Evolutionary conservation across 257 asterid genomes (phyloP).

Genomic region (Solanum boliviense): DNA sequence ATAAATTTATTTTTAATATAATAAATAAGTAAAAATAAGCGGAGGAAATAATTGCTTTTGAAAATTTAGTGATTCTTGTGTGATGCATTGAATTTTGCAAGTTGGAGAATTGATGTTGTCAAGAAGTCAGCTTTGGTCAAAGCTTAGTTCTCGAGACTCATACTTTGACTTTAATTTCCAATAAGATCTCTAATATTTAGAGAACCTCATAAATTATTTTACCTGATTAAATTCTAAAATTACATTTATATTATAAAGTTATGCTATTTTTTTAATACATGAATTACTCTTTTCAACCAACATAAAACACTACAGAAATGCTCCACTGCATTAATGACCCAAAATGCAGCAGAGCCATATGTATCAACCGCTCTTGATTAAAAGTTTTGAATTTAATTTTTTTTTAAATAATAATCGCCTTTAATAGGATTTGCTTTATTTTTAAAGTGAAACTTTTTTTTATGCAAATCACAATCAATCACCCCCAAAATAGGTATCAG

Average conservation of each 20-base stretch:
- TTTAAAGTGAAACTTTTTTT: not conserved
- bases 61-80: not conserved
- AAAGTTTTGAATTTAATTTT: not conserved
- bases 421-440: not conserved
- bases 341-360: not conserved
- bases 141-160: not conserved
- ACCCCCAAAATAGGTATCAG: not conserved
- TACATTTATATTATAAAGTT: not conserved
- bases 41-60: not conserved
- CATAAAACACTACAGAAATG: not conserved
- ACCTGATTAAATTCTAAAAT: not conserved
- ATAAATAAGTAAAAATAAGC: too few species aligned
- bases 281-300: too few species aligned
- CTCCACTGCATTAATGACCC: not conserved
- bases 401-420: not conserved
- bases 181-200: not conserved
- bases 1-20: too few species aligned
- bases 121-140: not conserved
- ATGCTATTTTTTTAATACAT: too few species aligned
- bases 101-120: not conserved
- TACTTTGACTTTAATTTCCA: not conserved
- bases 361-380: not conserved
- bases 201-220: not conserved
- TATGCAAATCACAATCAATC: not conserved
- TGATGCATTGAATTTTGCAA: not conserved